Evolutionary conservation across 106 monocot genomes (phyloP), one percentile per base, ranked within the genome.

Genomic region (Allium cepa): DNA sequence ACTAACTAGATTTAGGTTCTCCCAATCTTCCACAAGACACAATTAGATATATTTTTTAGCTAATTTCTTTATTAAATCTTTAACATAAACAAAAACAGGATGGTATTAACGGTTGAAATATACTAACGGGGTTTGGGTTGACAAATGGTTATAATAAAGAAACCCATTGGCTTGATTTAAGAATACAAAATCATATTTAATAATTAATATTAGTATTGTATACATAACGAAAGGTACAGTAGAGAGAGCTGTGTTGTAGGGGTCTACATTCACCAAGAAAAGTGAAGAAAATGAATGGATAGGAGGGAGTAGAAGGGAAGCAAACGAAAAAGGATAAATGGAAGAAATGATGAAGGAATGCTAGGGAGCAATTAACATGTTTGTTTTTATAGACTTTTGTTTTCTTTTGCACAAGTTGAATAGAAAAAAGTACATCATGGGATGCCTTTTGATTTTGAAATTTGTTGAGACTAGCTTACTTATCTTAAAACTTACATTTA

Each of bases 291-390:
- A 13, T 26, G 64, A 53, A 69, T 68, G 26, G 50, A 52, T 2
- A 16, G 67, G 53, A 67, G 72, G 72, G 58, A 72, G 77, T 72
- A 78, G 64, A 72, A 72, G 57, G 57, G 27, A 78, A 78, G 77
- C 77, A 78, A 72, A 47, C 49, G 9, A 45, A 14, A 18, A 50
- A 36, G 14, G 70, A 26, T 47, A 18, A 12, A 48, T 36, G 63
- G 63, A 9, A 10, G 70, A 36, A 69, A 69, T 69, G 69, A 69
- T 69, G 70, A 49, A 56, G 59, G 47, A 56, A 15, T 8, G 57
- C 47, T 11, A 48, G 13, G 70, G 46, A 10, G 68, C 68, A 53
- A 53, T 68, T 66, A 27, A 56, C 47, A 70, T 58, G 70, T 57
- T 59, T 59, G 70, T 70, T 70, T 47, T 28, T 9, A 56, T 70